Evolutionary conservation across 108 stramenopile genomes (phyloP).

Genomic region (Nitzschia sp.): DNA sequence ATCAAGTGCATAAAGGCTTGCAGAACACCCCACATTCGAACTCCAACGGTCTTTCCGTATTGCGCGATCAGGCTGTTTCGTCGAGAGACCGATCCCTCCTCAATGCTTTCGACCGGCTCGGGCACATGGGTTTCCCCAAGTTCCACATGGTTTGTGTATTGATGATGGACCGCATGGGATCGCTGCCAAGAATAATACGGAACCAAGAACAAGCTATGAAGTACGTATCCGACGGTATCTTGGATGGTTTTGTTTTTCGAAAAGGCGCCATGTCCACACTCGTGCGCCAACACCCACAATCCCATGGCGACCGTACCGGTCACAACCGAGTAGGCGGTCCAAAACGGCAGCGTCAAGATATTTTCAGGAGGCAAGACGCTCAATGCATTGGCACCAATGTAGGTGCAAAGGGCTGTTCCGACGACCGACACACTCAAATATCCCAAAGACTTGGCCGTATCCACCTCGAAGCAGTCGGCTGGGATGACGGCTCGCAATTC

Average conservation of each 20-base stretch:
- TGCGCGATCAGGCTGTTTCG: conserved; percentile 43
- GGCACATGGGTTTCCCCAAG: conserved; percentile 94
- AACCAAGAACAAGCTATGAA: conserved; percentile 93
- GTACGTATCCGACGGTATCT: conserved; percentile 87
- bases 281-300: conserved; percentile 97
- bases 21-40: conserved; percentile 64
- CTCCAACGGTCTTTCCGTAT: conserved; percentile 61
- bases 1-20: conserved; percentile 79
- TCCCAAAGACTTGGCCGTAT: conserved; percentile 66
- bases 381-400: conserved; percentile 58
- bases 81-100: conserved; percentile 43
- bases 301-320: conserved; percentile 94
- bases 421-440: conserved; percentile 78
- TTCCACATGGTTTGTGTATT: conserved; percentile 94
- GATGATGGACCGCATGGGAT: conserved; percentile 96
- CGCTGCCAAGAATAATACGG: conserved; percentile 96
- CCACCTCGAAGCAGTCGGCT: conserved; percentile 89
- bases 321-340: conserved; percentile 71
- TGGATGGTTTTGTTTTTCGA: conserved; percentile 85
- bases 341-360: conserved; percentile 64
- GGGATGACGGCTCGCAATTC: conserved; percentile 80
- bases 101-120: conserved; percentile 37
- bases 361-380: conserved; percentile 62
- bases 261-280: conserved; percentile 97
- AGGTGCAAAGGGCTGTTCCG: conserved; percentile 74